Conservation (phyloP, 2,329 filamentous ascomycete genomes). For the Lomentospora prolificans region DNA sequence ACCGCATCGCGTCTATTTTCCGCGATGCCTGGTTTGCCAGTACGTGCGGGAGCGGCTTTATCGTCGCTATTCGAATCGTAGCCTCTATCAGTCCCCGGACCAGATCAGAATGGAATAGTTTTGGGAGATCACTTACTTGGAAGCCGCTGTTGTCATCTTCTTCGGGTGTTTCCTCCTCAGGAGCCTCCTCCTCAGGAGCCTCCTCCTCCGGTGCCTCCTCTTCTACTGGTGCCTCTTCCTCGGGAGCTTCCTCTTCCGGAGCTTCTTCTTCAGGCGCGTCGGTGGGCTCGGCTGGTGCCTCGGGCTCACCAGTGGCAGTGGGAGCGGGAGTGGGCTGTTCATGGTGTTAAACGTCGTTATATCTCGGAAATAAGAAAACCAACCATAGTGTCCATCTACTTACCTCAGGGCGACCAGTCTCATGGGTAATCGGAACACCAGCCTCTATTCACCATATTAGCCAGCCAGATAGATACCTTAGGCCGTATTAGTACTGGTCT, state of each 20-base stretch:
- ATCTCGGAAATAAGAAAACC: background rate
- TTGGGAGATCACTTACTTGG: background rate
- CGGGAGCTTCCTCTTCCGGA: background rate
- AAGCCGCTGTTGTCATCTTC: background rate
- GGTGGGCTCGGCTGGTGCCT: background rate
- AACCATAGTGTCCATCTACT: background rate
- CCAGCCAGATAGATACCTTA: too few species aligned
- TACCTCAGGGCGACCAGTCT: slow-evolving; percentile 5
- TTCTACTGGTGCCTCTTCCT: background rate
- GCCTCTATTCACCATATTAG: background rate
- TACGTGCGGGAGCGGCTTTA: too few species aligned
- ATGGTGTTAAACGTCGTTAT: background rate
- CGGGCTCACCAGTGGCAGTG: background rate
- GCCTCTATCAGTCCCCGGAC: too few species aligned
- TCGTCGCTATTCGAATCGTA: too few species aligned
- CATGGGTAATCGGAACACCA: background rate
- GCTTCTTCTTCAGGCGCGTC: slow-evolving; percentile 1
- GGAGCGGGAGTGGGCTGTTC: background rate
- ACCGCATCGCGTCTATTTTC: background rate
- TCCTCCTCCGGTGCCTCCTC: background rate
- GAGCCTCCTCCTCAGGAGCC: background rate
- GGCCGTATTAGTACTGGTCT: too few species aligned
- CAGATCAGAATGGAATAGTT: too few species aligned
- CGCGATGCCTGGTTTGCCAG: too few species aligned
- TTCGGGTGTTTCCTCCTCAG: background rate